Base-by-base conservation (phyloP, 2,329 filamentous ascomycete genomes). In the Epichloe scottii region DNA sequence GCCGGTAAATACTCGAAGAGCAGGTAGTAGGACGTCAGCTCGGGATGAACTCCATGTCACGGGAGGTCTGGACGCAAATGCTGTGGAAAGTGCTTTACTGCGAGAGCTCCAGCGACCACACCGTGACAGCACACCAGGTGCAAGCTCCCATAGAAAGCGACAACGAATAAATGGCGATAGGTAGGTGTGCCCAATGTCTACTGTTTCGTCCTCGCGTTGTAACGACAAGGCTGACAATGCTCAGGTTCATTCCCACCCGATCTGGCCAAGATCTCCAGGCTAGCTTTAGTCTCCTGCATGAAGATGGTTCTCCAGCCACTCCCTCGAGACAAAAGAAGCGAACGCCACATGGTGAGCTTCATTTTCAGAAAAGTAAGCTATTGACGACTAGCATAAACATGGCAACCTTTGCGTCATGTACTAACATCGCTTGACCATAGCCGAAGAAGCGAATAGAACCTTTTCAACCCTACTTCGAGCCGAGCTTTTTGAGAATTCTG, bases 251-350 rank as follows among this genome's bases (percentile, higher is more conserved):
- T 58, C 93, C 93, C 30, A 94, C 93, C 60, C 81, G 93, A 41
- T 85, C 90, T 57, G 93, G 91, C 5, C 89, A 95, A 67, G 93
- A 98, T 67, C 74, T 97, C 23, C 87, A 91, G 65, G 89, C 91
- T 49, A 94, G 89, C 67, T 97, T 93, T 69, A 95, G 84, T 64
- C 73, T 97, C 51, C 75, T 97, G 30, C 87, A 95, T 62, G 91
- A 96, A 55, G 89, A 95, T 65, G 89, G 86, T 39, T 96, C 91
- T 19, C 93, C 93, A 19, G 87, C 91, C 12, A 95, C 90, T 1
- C 89, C 91, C 1, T 91, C 89, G 4, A 87, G 84, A 64, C 79
- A 85, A 53, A 89, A 88, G 70, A 90, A 87, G 71, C 84, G 90
- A 42, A 84, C 85, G 21, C 87, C 89, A 10, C 87, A 95, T 63